phyloP scores from a whole-genome alignment of 2,329 filamentous ascomycete species.

The Fusarium nelsonii region DNA sequence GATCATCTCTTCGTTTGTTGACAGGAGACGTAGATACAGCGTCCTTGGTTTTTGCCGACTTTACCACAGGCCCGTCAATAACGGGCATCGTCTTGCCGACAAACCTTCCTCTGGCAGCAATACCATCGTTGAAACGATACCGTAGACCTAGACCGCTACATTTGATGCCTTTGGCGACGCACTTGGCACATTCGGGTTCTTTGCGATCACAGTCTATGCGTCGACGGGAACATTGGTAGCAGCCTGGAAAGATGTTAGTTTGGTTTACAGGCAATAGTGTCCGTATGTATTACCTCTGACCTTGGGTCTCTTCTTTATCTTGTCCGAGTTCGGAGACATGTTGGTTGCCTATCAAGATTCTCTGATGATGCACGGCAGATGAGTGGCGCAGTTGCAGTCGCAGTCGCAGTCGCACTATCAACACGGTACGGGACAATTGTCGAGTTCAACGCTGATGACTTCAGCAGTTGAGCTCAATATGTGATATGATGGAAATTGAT shows the following conservation, averaged over 20 bases:
- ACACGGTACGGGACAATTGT: neutral
- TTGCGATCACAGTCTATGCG: slow-evolving; percentile 45
- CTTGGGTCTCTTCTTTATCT: slow-evolving; percentile 33
- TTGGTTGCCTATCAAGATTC: neutral
- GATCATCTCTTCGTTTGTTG: neutral
- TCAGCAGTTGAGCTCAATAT: neutral
- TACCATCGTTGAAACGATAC: slow-evolving; percentile 44
- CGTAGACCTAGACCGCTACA: slow-evolving; percentile 41
- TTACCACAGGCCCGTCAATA: neutral
- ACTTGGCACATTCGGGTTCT: slow-evolving; percentile 42
- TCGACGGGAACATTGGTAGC: slow-evolving; percentile 43
- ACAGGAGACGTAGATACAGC: neutral
- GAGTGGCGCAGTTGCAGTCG: neutral
- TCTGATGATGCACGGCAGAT: neutral
- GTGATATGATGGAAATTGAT: no score
- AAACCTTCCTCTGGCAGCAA: slow-evolving; percentile 40
- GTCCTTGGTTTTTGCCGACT: rapidly evolving
- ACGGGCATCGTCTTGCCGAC: slow-evolving; percentile 38
- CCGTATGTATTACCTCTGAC: slow-evolving; percentile 18
- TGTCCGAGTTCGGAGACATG: slow-evolving; percentile 8
- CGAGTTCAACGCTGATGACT: neutral
- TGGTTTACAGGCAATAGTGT: rapidly evolving
- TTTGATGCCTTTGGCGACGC: slow-evolving; percentile 33
- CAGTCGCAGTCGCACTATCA: neutral
- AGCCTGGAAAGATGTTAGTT: slow-evolving; percentile 20